Conservation (phyloP, 2,329 filamentous ascomycete genomes). For the Aureobasidium pullulans region DNA sequence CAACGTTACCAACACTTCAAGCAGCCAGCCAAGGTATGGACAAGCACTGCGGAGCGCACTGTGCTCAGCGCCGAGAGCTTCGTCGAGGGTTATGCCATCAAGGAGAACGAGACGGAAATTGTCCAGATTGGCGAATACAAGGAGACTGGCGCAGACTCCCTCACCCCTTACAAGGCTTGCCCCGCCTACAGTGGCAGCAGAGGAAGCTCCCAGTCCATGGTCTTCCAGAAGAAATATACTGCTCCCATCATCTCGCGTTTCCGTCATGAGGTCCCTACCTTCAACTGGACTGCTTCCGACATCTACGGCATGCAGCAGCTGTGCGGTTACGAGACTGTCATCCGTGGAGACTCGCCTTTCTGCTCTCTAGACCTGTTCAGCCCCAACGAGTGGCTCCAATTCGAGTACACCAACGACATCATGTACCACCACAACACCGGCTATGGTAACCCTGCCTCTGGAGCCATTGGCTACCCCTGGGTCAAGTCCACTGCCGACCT, state of each 20-base stretch:
- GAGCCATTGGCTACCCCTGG: slow-evolving; percentile 59
- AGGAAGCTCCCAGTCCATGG: slow-evolving; percentile 45
- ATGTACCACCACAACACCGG: slow-evolving; percentile 64
- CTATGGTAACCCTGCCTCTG: slow-evolving; percentile 53
- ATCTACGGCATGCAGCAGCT: slow-evolving; percentile 61
- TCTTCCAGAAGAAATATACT: slow-evolving; percentile 50
- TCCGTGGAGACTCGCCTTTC: slow-evolving; percentile 56
- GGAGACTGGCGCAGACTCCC: slow-evolving; percentile 50
- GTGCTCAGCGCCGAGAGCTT: slow-evolving; percentile 51
- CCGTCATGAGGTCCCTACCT: slow-evolving; percentile 44
- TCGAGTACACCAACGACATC: slow-evolving; percentile 62
- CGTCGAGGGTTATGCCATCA: slow-evolving; percentile 48
- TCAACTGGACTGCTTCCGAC: slow-evolving; percentile 58
- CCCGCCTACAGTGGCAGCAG: slow-evolving; percentile 53
- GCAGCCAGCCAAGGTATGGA: slow-evolving; percentile 51
- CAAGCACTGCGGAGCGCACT: slow-evolving; percentile 56
- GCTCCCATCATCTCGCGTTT: slow-evolving; percentile 53
- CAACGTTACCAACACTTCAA: slow-evolving; percentile 51
- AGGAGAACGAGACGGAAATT: slow-evolving; percentile 47
- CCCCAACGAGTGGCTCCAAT: slow-evolving; percentile 53
- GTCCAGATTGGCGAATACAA: slow-evolving; percentile 50
- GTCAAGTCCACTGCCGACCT: slow-evolving; percentile 52
- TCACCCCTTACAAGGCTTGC: slow-evolving; percentile 60
- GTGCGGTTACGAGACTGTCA: slow-evolving; percentile 65
- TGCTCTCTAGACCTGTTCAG: slow-evolving; percentile 55